These are phyloP conservation scores for Naumovozyma dairenensis DNA, from an alignment of 805 yeast species.

Conservation along the genomic window DNA sequence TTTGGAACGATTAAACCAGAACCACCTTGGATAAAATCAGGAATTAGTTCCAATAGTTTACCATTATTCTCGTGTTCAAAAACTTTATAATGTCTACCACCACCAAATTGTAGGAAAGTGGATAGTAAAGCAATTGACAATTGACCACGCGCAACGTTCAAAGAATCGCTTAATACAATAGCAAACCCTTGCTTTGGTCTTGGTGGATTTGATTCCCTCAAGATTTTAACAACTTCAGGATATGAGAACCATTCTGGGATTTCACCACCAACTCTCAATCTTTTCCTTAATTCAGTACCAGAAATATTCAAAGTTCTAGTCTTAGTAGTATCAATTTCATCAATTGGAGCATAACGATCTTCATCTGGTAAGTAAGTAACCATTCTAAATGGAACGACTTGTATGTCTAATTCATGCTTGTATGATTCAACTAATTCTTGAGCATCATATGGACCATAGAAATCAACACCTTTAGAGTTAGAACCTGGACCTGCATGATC, in stretches of 20 bases:
- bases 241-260: constrained; percentile 97
- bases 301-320: constrained; percentile 82
- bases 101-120: constrained; percentile 79
- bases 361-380: constrained; percentile 93
- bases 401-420: constrained; percentile 71
- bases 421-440: constrained; percentile 75
- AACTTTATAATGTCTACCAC: constrained; percentile 61
- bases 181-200: constrained; percentile 84
- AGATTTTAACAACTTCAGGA: constrained; percentile 87
- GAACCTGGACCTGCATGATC: constrained; percentile 97
- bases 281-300: constrained; percentile 88
- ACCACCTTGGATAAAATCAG: constrained; percentile 57
- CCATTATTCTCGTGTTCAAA: constrained; percentile 47
- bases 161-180: constrained; percentile 50
- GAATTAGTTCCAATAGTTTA: constrained; percentile 49
- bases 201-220: constrained; percentile 90
- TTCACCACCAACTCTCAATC: constrained; percentile 74
- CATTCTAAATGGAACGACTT: constrained; percentile 93
- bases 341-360: constrained; percentile 91
- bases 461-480: constrained; percentile 81
- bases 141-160: constrained; percentile 51
- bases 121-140: constrained; percentile 79
- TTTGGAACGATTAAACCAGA: constrained; percentile 71
- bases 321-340: constrained; percentile 64
- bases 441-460: constrained; percentile 96